Conservation (phyloP, 1,139 yeast genomes). For the Yamadazyma conglobata region DNA sequence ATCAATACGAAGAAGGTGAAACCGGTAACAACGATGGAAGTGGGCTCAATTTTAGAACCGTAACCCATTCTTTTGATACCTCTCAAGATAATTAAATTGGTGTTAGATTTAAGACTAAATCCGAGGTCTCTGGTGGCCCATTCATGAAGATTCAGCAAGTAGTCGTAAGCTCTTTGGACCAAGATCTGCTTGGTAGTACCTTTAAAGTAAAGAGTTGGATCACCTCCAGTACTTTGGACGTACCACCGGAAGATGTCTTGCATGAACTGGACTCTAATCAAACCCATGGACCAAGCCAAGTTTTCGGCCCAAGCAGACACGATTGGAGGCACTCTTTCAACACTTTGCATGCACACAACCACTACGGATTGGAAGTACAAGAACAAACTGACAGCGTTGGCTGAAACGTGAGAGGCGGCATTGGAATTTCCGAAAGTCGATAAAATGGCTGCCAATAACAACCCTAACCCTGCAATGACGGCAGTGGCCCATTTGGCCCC, state of each 20-base stretch:
- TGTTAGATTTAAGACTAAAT: conserved; percentile 33
- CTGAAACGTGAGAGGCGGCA: conserved; percentile 75
- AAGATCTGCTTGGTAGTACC: conserved; percentile 57
- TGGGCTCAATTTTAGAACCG: conserved; percentile 64
- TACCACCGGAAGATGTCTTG: conserved; percentile 79
- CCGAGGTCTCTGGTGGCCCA: conserved; percentile 29
- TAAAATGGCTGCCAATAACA: conserved; percentile 61
- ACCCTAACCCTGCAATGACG: conserved; percentile 73
- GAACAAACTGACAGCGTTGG: conserved; percentile 70
- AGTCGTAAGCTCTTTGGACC: conserved; percentile 57
- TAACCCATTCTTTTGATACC: conserved; percentile 75
- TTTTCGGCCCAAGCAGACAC: conserved; percentile 81
- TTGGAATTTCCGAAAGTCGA: conserved; percentile 75
- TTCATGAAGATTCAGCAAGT: conserved; percentile 23
- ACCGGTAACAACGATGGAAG: conserved; percentile 72
- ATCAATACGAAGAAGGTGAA: conserved; percentile 69
- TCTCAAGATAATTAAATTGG: conserved; percentile 58
- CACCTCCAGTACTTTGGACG: conserved; percentile 75
- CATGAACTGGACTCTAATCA: conserved; percentile 65
- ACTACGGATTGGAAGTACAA: conserved; percentile 77
- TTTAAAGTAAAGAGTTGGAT: conserved; percentile 58
- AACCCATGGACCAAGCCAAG: conserved; percentile 84
- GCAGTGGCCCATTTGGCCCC: conserved; percentile 88
- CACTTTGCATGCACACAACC: conserved; percentile 68
- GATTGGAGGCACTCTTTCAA: conserved; percentile 72